Base-by-base conservation (phyloP, 345 rosid species). In the Citrus reticulata region DNA sequence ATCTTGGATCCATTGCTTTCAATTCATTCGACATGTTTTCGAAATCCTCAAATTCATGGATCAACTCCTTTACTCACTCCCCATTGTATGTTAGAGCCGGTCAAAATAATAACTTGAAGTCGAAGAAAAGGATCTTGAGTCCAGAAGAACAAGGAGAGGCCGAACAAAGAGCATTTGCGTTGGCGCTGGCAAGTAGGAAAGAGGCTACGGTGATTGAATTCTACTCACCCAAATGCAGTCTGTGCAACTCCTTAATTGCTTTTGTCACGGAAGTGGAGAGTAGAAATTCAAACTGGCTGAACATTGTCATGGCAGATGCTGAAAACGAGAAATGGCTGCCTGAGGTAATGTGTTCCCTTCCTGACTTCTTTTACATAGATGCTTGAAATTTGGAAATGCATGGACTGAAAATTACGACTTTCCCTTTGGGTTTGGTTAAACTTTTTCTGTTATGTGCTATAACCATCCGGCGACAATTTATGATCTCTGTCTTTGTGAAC, bases 281-380 rank as follows among this genome's bases (percentile, higher is more conserved):
- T 62, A 85, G 95, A 85, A 94, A 93, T 61, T 88, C 89, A 6
- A 85, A 86, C 63, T 96, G 99, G 99, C 89, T 93, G 22, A 89
- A 73, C 80, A 78, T 96, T 80, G 91, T 91, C 30, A 87, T 93
- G 97, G 99, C 97, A 29, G 98, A 95, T 69, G 98, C 98, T 1
- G 97, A 95, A 91, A 94, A 94, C 42, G 91, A 94, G 77, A 87
- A 86, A 75, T 96, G 99, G 99, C 79, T 96, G 62, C 99, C 99
- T 22, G 99, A 95, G 99, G 98, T 95, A 81, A 39, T 49, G 8
- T 42, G 74, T 55, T 68, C 11, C 24, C 7, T 40, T 22, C 29
- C 58, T 49, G 63, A 66, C 40, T 39, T 16, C 22, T n/a, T 37
- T 63, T 9, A 46, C 27, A 68, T 46, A 13, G 1, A 42, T 57